phyloP scores from a whole-genome alignment of 805 yeast genomes.

The Debaryomyces hansenii region DNA sequence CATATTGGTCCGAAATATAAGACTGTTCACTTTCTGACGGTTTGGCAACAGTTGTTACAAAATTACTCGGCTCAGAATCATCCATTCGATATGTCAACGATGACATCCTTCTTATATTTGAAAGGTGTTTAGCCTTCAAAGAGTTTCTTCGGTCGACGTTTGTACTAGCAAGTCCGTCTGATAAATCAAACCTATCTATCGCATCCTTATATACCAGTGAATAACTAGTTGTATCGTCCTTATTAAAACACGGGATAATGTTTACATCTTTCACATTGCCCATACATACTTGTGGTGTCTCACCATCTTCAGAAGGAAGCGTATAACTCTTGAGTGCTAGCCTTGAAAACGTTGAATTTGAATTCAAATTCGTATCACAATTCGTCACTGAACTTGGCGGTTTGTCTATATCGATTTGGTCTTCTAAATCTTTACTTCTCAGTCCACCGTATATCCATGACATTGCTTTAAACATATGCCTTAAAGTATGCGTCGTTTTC shows the following conservation, averaged over 20 bases:
- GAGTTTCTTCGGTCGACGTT: background rate
- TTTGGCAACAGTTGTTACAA: conserved; percentile 10
- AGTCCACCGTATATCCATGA: background rate
- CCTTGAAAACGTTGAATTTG: background rate
- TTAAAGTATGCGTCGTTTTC: background rate
- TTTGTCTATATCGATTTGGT: background rate
- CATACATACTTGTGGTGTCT: background rate
- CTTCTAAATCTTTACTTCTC: background rate
- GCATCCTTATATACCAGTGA: conserved; percentile 8
- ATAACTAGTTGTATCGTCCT: conserved; percentile 1
- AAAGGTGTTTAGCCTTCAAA: conserved; percentile 10
- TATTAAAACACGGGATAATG: background rate
- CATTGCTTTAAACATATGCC: too few species aligned
- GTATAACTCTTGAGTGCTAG: background rate
- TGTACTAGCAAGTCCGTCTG: conserved; percentile 10
- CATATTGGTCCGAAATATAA: conserved; percentile 16
- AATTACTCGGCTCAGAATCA: conserved; percentile 2
- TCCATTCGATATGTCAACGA: conserved; percentile 65
- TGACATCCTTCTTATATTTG: conserved; percentile 51
- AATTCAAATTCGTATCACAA: background rate
- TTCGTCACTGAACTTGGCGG: conserved; percentile 1
- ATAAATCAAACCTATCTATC: conserved; percentile 14
- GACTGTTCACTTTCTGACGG: conserved; percentile 14
- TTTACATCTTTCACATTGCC: background rate
- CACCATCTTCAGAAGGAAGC: background rate